Conservation (phyloP, 495 filamentous ascomycete genomes). For the Daldinia vernicosa region DNA sequence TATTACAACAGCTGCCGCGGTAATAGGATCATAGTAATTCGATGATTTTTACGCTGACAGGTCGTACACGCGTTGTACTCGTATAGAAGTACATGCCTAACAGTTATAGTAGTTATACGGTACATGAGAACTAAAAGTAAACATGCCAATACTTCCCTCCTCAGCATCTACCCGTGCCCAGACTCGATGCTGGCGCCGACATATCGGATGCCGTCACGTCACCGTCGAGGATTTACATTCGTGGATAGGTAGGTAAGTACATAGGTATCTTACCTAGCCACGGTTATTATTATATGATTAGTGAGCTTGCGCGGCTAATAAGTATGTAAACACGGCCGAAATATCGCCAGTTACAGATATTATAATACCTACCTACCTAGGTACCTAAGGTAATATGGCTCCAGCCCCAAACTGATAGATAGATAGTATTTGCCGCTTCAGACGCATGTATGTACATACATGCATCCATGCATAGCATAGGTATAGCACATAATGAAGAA, state of each 20-base stretch:
- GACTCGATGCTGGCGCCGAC: constrained; percentile 6
- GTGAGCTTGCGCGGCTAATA: constrained; percentile 24
- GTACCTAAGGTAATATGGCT: no score
- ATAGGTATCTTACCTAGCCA: no score
- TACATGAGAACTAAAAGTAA: background rate
- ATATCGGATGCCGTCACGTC: constrained; percentile 29
- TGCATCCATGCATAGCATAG: background rate
- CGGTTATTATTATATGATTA: no score
- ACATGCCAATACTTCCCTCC: background rate
- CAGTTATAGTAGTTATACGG: no score
- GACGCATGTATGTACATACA: constrained; percentile 5
- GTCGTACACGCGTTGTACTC: constrained; percentile 9
- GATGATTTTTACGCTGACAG: constrained; percentile 11
- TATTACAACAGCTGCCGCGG: constrained; percentile 1
- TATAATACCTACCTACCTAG: background rate
- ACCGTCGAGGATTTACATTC: constrained; percentile 6
- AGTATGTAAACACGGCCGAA: constrained; percentile 3
- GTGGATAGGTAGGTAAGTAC: background rate
- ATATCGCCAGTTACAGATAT: background rate
- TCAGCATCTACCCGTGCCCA: background rate
- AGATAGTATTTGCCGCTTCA: background rate
- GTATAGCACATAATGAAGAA: no score
- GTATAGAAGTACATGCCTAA: constrained; percentile 5
- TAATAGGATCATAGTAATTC: background rate
- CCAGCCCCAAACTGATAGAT: background rate